A percentile compares a stretch with the other conserved stretches of the same genome.
Evolutionary conservation across 768 basidiomycete species (phyloP).

Genomic region (Glaciozyma martinii): DNA sequence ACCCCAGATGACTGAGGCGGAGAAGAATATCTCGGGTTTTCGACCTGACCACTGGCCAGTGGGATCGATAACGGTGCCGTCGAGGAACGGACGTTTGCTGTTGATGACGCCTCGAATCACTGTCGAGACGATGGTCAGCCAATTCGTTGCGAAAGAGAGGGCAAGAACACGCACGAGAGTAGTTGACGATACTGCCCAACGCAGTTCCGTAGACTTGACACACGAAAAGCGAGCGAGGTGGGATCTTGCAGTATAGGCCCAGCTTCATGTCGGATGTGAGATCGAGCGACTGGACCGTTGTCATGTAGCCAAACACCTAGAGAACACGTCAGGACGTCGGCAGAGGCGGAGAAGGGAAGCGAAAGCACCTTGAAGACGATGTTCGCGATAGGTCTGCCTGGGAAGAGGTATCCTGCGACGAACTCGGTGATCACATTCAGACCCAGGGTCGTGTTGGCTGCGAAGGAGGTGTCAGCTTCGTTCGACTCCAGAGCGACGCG

Average conservation of each 20-base stretch:
- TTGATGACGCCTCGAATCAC: conserved; percentile 34
- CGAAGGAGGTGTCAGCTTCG: background rate
- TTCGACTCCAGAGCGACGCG: background rate
- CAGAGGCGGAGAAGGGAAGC: background rate
- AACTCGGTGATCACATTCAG: conserved; percentile 39
- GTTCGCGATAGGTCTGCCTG: conserved; percentile 35
- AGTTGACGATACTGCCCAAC: conserved; percentile 36
- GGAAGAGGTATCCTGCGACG: conserved; percentile 35
- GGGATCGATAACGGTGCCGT: conserved; percentile 33
- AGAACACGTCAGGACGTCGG: background rate
- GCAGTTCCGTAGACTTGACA: conserved; percentile 33
- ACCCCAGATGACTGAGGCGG: conserved; percentile 24
- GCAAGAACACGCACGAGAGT: conserved; percentile 11
- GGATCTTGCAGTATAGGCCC: conserved; percentile 34
- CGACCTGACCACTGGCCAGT: conserved; percentile 35
- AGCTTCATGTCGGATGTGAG: conserved; percentile 36
- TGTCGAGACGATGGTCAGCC: background rate
- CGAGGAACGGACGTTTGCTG: conserved; percentile 36
- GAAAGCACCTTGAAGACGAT: conserved; percentile 34
- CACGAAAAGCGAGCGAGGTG: conserved; percentile 34
- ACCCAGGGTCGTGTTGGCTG: conserved; percentile 26
- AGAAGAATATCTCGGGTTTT: conserved; percentile 27
- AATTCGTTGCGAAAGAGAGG: background rate
- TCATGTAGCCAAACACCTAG: conserved; percentile 34
- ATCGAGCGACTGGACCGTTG: conserved; percentile 30